phyloP scores from a whole-genome alignment of 2,329 filamentous ascomycete genomes.

The Ophiostoma montium region DNA sequence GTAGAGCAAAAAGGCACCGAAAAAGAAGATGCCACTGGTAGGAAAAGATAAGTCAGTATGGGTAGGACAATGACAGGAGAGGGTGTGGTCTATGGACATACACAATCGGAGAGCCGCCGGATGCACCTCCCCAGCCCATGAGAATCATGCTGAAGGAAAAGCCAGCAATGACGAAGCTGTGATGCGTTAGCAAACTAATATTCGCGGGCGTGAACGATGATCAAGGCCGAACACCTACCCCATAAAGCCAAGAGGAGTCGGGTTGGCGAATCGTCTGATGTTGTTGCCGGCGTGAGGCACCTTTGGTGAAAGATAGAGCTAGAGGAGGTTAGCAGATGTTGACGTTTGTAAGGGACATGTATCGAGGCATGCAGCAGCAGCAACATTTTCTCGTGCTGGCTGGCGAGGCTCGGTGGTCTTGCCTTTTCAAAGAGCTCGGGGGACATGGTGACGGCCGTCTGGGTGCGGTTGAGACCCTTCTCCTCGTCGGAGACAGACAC shows the following conservation, averaged over 20 bases:
- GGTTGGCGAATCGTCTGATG: slow-evolving; percentile 6
- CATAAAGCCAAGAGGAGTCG: slow-evolving; percentile 5
- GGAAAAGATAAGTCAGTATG: background rate
- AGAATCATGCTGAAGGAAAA: slow-evolving; percentile 8
- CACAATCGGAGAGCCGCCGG: slow-evolving; percentile 5
- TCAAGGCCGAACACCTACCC: slow-evolving; percentile 4
- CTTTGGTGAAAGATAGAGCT: slow-evolving; percentile 7
- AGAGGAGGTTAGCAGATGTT: background rate
- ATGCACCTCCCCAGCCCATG: slow-evolving; percentile 7
- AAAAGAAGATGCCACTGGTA: slow-evolving; percentile 5
- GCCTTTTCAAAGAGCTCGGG: slow-evolving; percentile 8
- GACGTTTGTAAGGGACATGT: no score
- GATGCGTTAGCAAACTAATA: background rate
- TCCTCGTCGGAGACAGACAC: slow-evolving; percentile 5
- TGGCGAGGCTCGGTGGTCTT: no score
- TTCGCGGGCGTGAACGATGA: no score
- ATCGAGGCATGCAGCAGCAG: no score
- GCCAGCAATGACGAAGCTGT: slow-evolving; percentile 4
- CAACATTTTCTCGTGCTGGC: no score
- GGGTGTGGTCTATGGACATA: background rate
- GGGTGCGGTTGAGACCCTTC: slow-evolving; percentile 8
- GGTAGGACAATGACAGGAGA: background rate
- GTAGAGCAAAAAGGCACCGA: slow-evolving; percentile 5
- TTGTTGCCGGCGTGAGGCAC: slow-evolving; percentile 4
- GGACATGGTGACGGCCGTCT: slow-evolving; percentile 7